These are phyloP conservation scores for Arthrinium puccinioides DNA, from an alignment of 2,329 filamentous ascomycete species.

Conservation along the genomic window DNA sequence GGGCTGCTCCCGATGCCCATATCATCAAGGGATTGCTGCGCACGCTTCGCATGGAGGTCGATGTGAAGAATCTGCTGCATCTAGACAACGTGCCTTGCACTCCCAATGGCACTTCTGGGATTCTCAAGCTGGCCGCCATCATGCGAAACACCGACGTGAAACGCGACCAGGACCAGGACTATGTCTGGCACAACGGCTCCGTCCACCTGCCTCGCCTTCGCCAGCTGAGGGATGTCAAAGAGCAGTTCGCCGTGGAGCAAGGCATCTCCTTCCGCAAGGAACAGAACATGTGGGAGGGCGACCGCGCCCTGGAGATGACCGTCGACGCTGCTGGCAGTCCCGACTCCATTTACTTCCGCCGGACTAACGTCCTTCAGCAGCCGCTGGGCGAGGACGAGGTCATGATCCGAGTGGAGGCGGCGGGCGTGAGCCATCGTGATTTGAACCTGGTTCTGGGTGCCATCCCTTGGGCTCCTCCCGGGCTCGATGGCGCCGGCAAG, in stretches of 20 bases:
- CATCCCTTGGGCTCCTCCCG: constrained; percentile 12
- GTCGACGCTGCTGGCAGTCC: constrained; percentile 14
- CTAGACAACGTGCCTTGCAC: constrained; percentile 8
- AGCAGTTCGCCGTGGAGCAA: constrained; percentile 7
- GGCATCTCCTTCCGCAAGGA: constrained; percentile 10
- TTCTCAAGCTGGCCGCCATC: constrained; percentile 5
- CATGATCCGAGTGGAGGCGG: constrained; percentile 18
- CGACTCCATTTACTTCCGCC: constrained; percentile 16
- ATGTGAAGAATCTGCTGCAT: constrained; percentile 7
- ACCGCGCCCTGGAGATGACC: constrained; percentile 15
- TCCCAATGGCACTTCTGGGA: constrained; percentile 4
- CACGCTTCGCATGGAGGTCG: constrained; percentile 9
- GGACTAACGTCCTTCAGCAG: constrained; percentile 6
- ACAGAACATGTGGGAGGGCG: constrained; percentile 14
- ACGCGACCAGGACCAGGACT: constrained; percentile 7
- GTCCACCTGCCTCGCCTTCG: constrained; percentile 10
- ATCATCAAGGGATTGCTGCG: constrained; percentile 10
- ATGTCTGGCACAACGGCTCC: constrained; percentile 7
- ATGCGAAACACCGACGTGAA: constrained; percentile 8
- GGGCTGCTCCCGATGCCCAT: constrained; percentile 2
- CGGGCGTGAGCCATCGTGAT: constrained; percentile 18
- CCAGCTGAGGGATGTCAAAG: constrained; percentile 5
- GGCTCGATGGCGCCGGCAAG: constrained; percentile 7
- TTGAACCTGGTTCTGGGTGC: constrained; percentile 13
- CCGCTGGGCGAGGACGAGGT: constrained; percentile 25